Percentiles rank a stretch among this genome's conserved stretches.
phyloP scores from a whole-genome alignment of 306 rosid species.

The Cucumis sativus region Cucumber_9930_V3 NC_026659.2:25543501-25544000 shows the following conservation, averaged over 20 bases:
- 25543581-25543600: background rate
- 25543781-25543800: background rate
- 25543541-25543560: constrained; percentile 99
- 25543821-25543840: background rate
- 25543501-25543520: constrained; percentile 85
- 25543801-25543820: background rate
- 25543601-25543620: background rate
- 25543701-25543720: background rate
- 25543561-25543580: constrained; percentile 87
- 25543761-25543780: background rate
- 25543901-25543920: background rate
- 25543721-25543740: background rate
- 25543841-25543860: background rate
- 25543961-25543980: background rate
- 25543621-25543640: background rate
- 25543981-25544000: constrained; percentile 93
- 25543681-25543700: background rate
- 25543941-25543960: background rate
- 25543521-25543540: constrained; percentile 94
- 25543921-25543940: background rate
- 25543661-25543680: too few relatives aligned
- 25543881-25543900: background rate
- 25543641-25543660: background rate
- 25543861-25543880: background rate
- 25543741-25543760: background rate